Base-by-base conservation (phyloP, 225 moss, liverwort and hornwort genomes). In the Physcomitrellopsis africana region DNA sequence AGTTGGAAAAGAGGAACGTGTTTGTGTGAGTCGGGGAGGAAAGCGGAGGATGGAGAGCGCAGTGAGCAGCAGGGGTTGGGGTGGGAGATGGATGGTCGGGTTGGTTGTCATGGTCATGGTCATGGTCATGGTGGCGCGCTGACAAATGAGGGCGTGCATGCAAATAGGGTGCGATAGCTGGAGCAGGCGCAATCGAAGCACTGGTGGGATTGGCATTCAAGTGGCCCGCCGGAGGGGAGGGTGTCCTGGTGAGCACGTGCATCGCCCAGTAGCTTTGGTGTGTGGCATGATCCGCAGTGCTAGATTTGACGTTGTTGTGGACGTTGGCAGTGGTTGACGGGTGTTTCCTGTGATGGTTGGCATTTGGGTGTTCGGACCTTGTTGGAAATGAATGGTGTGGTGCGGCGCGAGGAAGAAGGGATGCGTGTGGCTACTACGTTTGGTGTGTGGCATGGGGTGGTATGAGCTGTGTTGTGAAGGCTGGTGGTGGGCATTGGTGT, bases 171-270 rank as follows among this genome's bases (percentile, higher is more conserved):
- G 93, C 95, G 20, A 95, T 95, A 79, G 90, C 93, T 63, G 91
- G 88, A 78, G 93, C 95, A 58, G 93, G 93, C 64, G 95, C 95
- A 65, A 95, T 95, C 69, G 91, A 95, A 82, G 95, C 93, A 22
- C 79, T 95, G 19, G 95, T 95, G 79, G 93, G 91, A 47, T 72
- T 90, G 65, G 91, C 95, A 13, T 90, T 82, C 81, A 93, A 93
- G 72, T 93, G 88, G 93, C 90, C 88, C 79, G 81, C 87, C 69
- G 95, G 93, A 68, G 91, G 91, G 29, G 95, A 95, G 80, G 93
- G 95, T 55, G 95, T 95, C 52, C 75, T 95, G 91, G 93, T 91
- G 81, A 89, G 88, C 76, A 77, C 58, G 27, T 71, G 60, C 67
- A 26, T 75, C 53, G 14, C 66, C 65, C 37, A 69, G 14, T 11